phyloP scores from a whole-genome alignment of 768 basidiomycete genomes.

The Kwoniella pini region DNA sequence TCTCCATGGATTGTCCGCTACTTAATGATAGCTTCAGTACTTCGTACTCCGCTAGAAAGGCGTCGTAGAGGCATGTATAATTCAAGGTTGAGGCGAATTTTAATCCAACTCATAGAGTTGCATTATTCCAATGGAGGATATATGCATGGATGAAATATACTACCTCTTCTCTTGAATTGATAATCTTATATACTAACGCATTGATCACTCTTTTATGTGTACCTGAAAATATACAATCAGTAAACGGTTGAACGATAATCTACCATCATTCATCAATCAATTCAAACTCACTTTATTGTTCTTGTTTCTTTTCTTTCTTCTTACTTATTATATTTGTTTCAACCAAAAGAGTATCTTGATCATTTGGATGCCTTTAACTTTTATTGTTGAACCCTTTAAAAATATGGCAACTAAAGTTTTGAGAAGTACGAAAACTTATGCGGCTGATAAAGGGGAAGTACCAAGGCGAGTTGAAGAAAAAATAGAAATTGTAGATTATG shows the following conservation, averaged over 20 bases:
- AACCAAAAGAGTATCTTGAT: not conserved
- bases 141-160: not conserved
- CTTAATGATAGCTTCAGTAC: no score
- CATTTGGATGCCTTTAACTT: slow-evolving; percentile 3
- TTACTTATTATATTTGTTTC: not conserved
- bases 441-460: slow-evolving; percentile 17
- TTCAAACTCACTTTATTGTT: not conserved
- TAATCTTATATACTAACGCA: not conserved
- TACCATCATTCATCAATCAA: not conserved
- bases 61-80: no score
- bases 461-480: slow-evolving; percentile 24
- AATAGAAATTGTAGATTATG: slow-evolving; percentile 21
- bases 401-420: slow-evolving; percentile 31
- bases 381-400: not conserved
- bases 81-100: no score
- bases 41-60: no score
- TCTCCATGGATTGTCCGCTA: no score
- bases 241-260: slow-evolving; percentile 7
- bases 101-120: no score
- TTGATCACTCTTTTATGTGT: slow-evolving; percentile 3
- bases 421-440: slow-evolving; percentile 22
- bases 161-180: not conserved
- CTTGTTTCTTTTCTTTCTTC: slow-evolving; percentile 1
- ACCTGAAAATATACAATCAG: no score
- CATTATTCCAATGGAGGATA: not conserved